Percentiles rank a stretch among this genome's conserved stretches.
phyloP scores from a whole-genome alignment of 2,329 filamentous ascomycete genomes.

The Ceratocystis diversiconidia region DNA sequence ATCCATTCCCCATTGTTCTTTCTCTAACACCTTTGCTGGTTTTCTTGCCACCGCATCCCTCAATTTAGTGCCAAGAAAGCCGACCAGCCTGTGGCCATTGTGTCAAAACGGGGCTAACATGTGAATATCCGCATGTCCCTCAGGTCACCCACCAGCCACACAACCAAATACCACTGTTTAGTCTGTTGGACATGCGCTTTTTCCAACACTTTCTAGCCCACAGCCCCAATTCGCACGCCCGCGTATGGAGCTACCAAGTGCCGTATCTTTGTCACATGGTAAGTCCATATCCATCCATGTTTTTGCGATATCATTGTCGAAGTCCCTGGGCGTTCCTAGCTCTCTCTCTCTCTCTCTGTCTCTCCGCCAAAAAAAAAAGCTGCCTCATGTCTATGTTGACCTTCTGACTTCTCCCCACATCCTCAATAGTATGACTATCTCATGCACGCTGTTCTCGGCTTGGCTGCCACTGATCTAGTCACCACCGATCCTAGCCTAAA shows the following conservation, averaged over 20 bases:
- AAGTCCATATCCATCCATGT: constrained; percentile 22
- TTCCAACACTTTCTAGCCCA: constrained; percentile 56
- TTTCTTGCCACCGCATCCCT: neutral
- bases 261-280: constrained; percentile 53
- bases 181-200: constrained; percentile 50
- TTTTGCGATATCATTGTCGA: neutral
- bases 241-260: constrained; percentile 52
- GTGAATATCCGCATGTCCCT: constrained; percentile 44
- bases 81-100: constrained; percentile 50
- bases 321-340: neutral
- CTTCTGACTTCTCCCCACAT: constrained; percentile 11
- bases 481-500: constrained; percentile 36
- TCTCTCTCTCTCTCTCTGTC: neutral
- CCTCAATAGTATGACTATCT: constrained; percentile 43
- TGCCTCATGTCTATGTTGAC: neutral
- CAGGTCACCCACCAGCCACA: constrained; percentile 41
- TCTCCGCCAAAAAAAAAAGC: neutral
- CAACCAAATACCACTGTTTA: constrained; percentile 44
- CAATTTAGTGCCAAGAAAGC: constrained; percentile 47
- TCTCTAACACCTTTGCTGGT: neutral
- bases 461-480: constrained; percentile 52
- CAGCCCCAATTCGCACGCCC: constrained; percentile 38
- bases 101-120: constrained; percentile 45
- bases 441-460: constrained; percentile 56
- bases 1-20: neutral